Evolutionary conservation across 257 asterid species (phyloP).

Genomic region (Eustoma russellianum): DNA sequence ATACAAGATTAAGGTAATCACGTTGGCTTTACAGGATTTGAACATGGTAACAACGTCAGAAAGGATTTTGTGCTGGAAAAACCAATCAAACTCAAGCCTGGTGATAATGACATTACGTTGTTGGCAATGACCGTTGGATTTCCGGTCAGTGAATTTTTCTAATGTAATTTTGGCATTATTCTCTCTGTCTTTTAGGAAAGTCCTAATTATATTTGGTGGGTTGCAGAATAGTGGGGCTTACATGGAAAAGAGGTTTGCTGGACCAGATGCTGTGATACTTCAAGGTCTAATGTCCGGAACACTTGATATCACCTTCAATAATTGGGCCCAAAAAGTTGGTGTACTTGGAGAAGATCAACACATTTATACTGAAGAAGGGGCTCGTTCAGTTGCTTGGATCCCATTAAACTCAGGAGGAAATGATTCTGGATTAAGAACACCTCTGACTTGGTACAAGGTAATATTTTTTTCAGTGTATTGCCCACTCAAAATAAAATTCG

Average conservation of each 20-base stretch:
- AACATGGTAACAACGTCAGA: conserved; percentile 75
- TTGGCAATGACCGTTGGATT: conserved; percentile 69
- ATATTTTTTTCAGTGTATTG: background rate
- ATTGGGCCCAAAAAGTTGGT: conserved; percentile 77
- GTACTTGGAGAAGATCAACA: conserved; percentile 48
- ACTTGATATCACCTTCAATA: conserved; percentile 57
- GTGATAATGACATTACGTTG: conserved; percentile 48
- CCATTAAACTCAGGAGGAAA: conserved; percentile 19
- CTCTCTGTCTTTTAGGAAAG: too few species aligned
- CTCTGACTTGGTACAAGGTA: conserved; percentile 98
- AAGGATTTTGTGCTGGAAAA: conserved; percentile 62
- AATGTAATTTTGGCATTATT: background rate
- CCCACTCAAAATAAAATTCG: background rate
- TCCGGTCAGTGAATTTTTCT: conserved; percentile 37
- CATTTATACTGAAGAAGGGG: conserved; percentile 53
- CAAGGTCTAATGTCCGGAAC: conserved; percentile 92
- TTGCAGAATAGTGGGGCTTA: conserved; percentile 88
- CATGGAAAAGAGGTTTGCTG: conserved; percentile 94
- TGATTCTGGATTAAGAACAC: conserved; percentile 13
- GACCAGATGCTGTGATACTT: conserved; percentile 56
- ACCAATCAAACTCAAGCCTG: conserved; percentile 39
- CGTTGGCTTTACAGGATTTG: conserved; percentile 37
- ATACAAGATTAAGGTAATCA: conserved; percentile 1
- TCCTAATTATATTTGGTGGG: background rate
- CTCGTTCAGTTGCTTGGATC: conserved; percentile 46